Base-by-base conservation (phyloP, 1,284 basidiomycete species). In the Trametes versicolor region DNA sequence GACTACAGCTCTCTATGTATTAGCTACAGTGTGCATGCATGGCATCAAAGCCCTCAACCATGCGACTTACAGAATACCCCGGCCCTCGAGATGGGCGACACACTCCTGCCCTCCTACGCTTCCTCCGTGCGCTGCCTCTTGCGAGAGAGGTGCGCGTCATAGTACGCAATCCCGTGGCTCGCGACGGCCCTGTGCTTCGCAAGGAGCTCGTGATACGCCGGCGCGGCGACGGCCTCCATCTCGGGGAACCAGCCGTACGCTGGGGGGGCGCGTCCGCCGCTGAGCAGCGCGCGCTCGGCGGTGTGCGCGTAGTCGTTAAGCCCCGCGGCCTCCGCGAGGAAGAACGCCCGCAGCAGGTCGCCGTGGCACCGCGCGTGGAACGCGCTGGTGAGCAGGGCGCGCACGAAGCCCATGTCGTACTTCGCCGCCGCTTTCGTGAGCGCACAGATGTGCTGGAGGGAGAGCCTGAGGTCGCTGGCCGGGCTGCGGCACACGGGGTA, bases 321-420 rank as follows among this genome's bases (percentile, higher is more conserved):
- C 34, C 36, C 52, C n/a, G 52, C 52, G 36, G 23, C 36, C 36
- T 34, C 15, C 15, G 58, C 59, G 51, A 45, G 27, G 32, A 61
- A 32, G 43, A 32, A 54, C 27, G 52, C 51, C 12, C 23, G 7
- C 21, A 61, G 52, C 3, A 39, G 60, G 10, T 9, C 32, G n/a
- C 12, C 6, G 32, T 27, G 19, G 5, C 25, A 13, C 15, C n/a
- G 15, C 4, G 8, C 7, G 27, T 19, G 7, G 49, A 50, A 60
- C 12, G 29, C 29, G 23, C n/a, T 23, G 27, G 48, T 8, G n/a
- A 55, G 13, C 8, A n/a, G 3, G 12, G 25, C 7, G 32, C 17
- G 23, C 41, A 50, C 23, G 52, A 45, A n/a, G 2, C 17, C 17
- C 60, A 61, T 54, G 32, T 25, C 41, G 53, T 54, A 49, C 32